Evolutionary conservation across 495 filamentous ascomycete species (phyloP).

Genomic region (Aspergillus bertholletiae): DNA sequence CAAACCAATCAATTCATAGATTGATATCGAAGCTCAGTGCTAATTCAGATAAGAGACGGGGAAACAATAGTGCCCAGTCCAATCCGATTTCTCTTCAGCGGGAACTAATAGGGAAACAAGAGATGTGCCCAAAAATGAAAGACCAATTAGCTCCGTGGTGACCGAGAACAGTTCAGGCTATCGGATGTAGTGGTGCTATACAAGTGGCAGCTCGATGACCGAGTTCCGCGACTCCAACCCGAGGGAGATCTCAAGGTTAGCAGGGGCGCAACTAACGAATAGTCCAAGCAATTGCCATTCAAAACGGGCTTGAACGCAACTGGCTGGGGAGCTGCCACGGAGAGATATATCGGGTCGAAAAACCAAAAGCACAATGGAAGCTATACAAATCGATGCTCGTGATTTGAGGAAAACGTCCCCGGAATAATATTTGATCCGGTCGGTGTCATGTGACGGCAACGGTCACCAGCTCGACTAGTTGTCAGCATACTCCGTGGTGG

Average conservation of each 20-base stretch:
- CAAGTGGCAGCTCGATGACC: neutral
- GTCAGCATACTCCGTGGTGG: too few relatives aligned
- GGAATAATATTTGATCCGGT: constrained; percentile 1
- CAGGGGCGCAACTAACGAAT: neutral
- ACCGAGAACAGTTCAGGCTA: neutral
- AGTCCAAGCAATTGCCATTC: constrained; percentile 3
- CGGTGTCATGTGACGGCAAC: neutral
- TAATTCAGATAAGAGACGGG: too few relatives aligned
- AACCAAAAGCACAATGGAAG: neutral
- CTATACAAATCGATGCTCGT: constrained; percentile 4
- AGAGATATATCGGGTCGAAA: neutral
- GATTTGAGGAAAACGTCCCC: constrained; percentile 3
- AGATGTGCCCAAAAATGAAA: neutral
- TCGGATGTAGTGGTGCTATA: neutral
- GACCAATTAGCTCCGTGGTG: neutral
- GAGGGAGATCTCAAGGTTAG: neutral
- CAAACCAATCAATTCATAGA: neutral
- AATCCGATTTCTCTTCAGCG: neutral
- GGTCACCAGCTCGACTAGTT: neutral
- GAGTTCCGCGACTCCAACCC: neutral
- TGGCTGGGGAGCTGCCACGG: neutral
- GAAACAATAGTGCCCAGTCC: neutral
- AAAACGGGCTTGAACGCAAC: neutral
- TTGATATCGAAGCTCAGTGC: neutral
- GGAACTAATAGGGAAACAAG: neutral